phyloP scores from a whole-genome alignment of 306 rosid species.

The Crotalaria pallida region DNA sequence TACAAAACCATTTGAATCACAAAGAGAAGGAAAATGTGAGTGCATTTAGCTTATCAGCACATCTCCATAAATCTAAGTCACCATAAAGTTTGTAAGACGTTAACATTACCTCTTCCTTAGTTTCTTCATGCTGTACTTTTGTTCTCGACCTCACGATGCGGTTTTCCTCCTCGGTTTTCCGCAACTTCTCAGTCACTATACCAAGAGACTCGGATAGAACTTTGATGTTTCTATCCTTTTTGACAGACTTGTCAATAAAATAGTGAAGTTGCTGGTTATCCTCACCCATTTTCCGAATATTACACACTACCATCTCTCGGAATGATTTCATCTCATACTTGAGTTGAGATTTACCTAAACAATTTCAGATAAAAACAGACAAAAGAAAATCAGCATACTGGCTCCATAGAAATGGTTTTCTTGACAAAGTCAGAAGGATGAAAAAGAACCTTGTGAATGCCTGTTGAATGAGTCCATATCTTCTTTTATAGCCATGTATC shows the following conservation, averaged over 20 bases:
- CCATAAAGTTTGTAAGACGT: neutral
- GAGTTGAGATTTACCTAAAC: slow-evolving; percentile 58
- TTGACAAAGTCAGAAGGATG: too few species aligned
- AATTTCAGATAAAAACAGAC: slow-evolving; percentile 2
- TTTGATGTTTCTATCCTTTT: slow-evolving; percentile 25
- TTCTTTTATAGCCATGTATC: slow-evolving; percentile 66
- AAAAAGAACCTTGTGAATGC: slow-evolving; percentile 60
- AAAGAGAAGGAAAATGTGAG: neutral
- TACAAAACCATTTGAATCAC: neutral
- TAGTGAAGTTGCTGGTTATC: slow-evolving; percentile 57
- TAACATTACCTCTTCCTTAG: slow-evolving; percentile 67
- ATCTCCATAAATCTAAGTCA: neutral
- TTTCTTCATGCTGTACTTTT: slow-evolving; percentile 50
- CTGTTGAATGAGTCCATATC: slow-evolving; percentile 62
- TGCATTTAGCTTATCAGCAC: neutral
- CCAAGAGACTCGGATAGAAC: slow-evolving; percentile 46
- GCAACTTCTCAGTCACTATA: slow-evolving; percentile 38
- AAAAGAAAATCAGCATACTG: neutral
- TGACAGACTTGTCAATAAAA: slow-evolving; percentile 42
- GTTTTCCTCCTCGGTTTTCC: slow-evolving; percentile 49
- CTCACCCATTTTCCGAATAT: slow-evolving; percentile 72
- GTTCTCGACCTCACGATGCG: slow-evolving; percentile 52
- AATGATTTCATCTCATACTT: slow-evolving; percentile 68
- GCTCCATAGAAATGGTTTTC: neutral
- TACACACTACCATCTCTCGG: slow-evolving; percentile 72